These are phyloP conservation scores for Phaeosphaeriaceae sp. DNA, from an alignment of 2,329 filamentous ascomycete species.

Conservation along the genomic window DNA sequence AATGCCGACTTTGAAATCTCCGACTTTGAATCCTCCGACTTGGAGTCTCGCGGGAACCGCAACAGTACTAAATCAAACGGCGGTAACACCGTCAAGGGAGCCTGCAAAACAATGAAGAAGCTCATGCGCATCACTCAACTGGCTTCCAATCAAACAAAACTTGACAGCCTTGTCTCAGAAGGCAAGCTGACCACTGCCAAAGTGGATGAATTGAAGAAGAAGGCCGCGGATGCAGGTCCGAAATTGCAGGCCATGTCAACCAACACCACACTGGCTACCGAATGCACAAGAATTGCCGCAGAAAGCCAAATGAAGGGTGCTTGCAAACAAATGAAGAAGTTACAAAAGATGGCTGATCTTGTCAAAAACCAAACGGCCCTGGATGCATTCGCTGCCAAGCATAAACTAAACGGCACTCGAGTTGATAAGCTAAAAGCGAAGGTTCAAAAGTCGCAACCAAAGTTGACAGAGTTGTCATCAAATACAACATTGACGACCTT, in stretches of 20 bases:
- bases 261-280: slow-evolving; percentile 33
- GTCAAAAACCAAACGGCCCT: slow-evolving; percentile 36
- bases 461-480: slow-evolving; percentile 27
- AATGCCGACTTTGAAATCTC: too few species aligned
- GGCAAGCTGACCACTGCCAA: slow-evolving; percentile 28
- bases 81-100: slow-evolving; percentile 20
- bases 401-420: slow-evolving; percentile 28
- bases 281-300: slow-evolving; percentile 34
- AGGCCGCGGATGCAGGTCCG: slow-evolving; percentile 31
- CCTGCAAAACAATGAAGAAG: slow-evolving; percentile 30
- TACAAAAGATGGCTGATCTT: slow-evolving; percentile 28
- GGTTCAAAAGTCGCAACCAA: slow-evolving; percentile 26
- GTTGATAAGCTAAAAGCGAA: slow-evolving; percentile 29
- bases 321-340: slow-evolving; percentile 31
- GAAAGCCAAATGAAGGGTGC: slow-evolving; percentile 23
- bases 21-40: slow-evolving; percentile 1
- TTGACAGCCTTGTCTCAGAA: slow-evolving; percentile 32
- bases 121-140: slow-evolving; percentile 31
- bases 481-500: slow-evolving; percentile 38
- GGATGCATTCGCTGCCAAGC: slow-evolving; percentile 26
- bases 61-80: slow-evolving; percentile 16
- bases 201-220: slow-evolving; percentile 32
- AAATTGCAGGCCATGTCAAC: slow-evolving; percentile 28
- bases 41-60: slow-evolving; percentile 29
- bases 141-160: slow-evolving; percentile 37